phyloP scores from a whole-genome alignment of 1,284 basidiomycete genomes.

The Ustilago trichophora region DNA sequence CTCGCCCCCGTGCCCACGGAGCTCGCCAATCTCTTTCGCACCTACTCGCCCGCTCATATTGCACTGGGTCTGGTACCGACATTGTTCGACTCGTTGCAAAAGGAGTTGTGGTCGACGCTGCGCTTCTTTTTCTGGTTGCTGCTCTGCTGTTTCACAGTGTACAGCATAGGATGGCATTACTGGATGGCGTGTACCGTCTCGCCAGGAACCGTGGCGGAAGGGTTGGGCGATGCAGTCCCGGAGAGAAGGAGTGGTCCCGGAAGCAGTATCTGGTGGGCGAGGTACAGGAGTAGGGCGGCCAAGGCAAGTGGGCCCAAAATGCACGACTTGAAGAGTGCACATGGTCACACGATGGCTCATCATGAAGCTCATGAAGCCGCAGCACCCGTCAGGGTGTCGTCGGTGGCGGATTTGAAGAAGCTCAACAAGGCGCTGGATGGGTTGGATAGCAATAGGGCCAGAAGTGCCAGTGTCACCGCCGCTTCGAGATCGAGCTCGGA shows the following conservation, averaged over 20 bases:
- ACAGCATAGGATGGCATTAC: conserved; percentile 84
- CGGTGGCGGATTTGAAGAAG: conserved; percentile 33
- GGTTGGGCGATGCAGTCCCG: conserved; percentile 37
- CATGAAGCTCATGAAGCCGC: conserved; percentile 28
- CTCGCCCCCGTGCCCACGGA: conserved; percentile 46
- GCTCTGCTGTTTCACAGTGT: conserved; percentile 76
- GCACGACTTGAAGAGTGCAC: not conserved
- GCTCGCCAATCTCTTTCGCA: conserved; percentile 45
- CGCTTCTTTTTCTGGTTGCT: conserved; percentile 68
- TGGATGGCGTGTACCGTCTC: conserved; percentile 80
- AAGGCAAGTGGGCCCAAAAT: conserved; percentile 25
- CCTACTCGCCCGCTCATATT: conserved; percentile 53
- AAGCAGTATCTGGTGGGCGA: conserved; percentile 59
- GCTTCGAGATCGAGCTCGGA: conserved; percentile 9
- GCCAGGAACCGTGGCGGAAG: conserved; percentile 51
- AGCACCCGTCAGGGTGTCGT: conserved; percentile 34
- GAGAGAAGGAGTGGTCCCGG: conserved; percentile 58
- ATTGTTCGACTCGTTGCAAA: conserved; percentile 16
- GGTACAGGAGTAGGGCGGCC: conserved; percentile 40
- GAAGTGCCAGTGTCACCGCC: conserved; percentile 8
- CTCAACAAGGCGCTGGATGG: conserved; percentile 35
- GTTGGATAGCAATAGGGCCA: conserved; percentile 25
- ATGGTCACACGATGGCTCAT: conserved; percentile 4
- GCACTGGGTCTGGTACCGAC: conserved; percentile 49
- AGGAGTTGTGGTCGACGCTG: conserved; percentile 35